Conservation (phyloP, 345 rosid genomes). For the Eucalyptus erythrocorys region DNA sequence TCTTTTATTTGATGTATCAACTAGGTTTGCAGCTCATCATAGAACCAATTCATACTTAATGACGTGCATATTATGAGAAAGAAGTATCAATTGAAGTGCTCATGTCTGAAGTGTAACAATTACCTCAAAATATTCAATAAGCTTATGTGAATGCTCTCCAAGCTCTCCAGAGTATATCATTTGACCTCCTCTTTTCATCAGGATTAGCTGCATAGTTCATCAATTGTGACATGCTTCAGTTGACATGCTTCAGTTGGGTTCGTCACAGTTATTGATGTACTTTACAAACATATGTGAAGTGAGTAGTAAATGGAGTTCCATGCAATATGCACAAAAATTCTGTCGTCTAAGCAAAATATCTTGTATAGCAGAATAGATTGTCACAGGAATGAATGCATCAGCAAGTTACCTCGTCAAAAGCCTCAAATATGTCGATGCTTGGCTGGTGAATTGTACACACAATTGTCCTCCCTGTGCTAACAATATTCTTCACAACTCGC, state of each 20-base stretch:
- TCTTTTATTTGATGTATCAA: not conserved
- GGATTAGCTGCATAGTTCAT: slow-evolving; percentile 23
- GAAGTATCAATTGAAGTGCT: not conserved
- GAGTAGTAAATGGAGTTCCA: not conserved
- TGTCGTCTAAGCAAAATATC: not conserved
- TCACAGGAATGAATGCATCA: not conserved
- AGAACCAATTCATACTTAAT: not conserved
- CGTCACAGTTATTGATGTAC: not conserved
- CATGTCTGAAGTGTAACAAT: not conserved
- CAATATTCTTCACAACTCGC: slow-evolving; percentile 1
- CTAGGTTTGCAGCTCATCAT: not conserved
- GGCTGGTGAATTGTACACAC: slow-evolving; percentile 13
- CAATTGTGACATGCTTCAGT: not conserved
- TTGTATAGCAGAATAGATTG: not conserved
- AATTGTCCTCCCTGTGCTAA: slow-evolving; percentile 1
- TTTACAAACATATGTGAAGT: not conserved
- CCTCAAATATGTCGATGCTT: slow-evolving; percentile 2
- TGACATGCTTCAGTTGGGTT: not conserved
- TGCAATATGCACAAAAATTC: not conserved
- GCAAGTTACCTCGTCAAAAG: slow-evolving; percentile 14
- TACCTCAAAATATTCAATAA: slow-evolving; percentile 51
- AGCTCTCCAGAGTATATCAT: slow-evolving; percentile 43
- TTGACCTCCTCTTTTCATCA: slow-evolving; percentile 52
- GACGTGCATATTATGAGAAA: not conserved
- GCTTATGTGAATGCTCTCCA: slow-evolving; percentile 35